Percentiles rank a stretch among this genome's conserved stretches.
phyloP scores from a whole-genome alignment of 2,329 filamentous ascomycete species.

The Trichoderma atroviride region DNA sequence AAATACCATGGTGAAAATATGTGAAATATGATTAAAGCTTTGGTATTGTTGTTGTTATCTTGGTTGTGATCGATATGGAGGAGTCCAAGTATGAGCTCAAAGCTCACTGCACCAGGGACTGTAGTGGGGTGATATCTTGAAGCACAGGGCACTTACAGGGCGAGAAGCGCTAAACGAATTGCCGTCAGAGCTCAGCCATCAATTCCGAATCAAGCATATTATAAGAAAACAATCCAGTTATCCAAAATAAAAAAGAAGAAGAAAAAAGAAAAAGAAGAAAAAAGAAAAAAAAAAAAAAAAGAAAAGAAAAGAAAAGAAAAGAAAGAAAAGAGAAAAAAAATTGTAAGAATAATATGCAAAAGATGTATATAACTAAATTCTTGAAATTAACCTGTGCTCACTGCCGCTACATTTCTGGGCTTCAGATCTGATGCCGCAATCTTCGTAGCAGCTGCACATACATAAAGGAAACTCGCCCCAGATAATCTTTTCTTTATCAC shows the following conservation, averaged over 20 bases:
- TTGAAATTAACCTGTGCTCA: background rate
- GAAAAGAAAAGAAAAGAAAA: too few relatives aligned
- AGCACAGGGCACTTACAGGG: background rate
- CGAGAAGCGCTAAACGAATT: background rate
- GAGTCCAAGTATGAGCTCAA: background rate
- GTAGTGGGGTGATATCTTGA: background rate
- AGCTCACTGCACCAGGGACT: background rate
- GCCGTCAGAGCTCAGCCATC: background rate
- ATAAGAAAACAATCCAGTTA: too few relatives aligned
- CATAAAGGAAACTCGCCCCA: background rate
- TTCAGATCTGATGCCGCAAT: background rate
- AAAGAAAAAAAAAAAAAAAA: too few relatives aligned
- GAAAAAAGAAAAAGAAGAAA: too few relatives aligned
- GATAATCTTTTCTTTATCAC: background rate
- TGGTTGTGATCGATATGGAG: background rate
- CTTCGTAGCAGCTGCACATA: background rate
- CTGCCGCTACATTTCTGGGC: background rate
- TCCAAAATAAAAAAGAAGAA: too few relatives aligned
- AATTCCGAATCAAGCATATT: too few relatives aligned
- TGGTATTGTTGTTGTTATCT: background rate
- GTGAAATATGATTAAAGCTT: background rate
- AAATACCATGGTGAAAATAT: slow-evolving; percentile 8
- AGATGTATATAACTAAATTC: background rate
- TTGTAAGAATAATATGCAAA: background rate
- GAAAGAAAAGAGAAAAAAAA: too few relatives aligned